Evolutionary conservation across 2,329 filamentous ascomycete genomes (phyloP), one percentile per base, ranked within the genome.

Genomic region (Bipolaris victoriae): DNA sequence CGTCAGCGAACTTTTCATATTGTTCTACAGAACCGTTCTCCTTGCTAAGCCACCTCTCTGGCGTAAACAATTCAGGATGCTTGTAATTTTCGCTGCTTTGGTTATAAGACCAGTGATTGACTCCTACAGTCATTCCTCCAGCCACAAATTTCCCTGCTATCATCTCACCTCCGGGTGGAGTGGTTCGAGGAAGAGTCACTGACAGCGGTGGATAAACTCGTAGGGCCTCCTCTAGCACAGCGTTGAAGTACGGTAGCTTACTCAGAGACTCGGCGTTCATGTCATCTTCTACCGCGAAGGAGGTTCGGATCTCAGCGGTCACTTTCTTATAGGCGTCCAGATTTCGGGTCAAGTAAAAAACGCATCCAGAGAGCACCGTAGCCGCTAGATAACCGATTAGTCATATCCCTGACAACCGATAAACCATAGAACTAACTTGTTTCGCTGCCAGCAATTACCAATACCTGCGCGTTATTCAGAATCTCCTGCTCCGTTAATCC

Each of bases 41-140:
- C n/a, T 49, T 35, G 15, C 20, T 20, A n/a, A 49, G n/a, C 47
- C 35, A 49, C 18, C 47, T 33, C 47, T 49, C 47, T 15, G 47
- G 47, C 29, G 18, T 22, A 6, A 49, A 39, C 22, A 39, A 33
- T 18, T 40, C 47, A 1, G 47, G 31, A 29, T 40, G 18, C 13
- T 39, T 40, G 31, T 22, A 49, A 20, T 29, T 39, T 5, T 33
- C 13, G 15, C 36, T 31, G 18, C 47, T 49, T 7, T 20, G 20
- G 9, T 39, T 39, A 4, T 29, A 16, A 20, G 36, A 33, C 10
- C 35, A 33, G 4, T 40, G 35, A 2, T 35, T 35, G 7, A 49
- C 36, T 20, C 47, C 47, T 10, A 49, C 31, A 13, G 36, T 29
- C 2, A 20, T 39, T n/a, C 36, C 36, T n/a, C 35, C 47, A 15